phyloP scores from a whole-genome alignment of 2,329 filamentous ascomycete genomes.

The Elsinoe arachidis region DNA sequence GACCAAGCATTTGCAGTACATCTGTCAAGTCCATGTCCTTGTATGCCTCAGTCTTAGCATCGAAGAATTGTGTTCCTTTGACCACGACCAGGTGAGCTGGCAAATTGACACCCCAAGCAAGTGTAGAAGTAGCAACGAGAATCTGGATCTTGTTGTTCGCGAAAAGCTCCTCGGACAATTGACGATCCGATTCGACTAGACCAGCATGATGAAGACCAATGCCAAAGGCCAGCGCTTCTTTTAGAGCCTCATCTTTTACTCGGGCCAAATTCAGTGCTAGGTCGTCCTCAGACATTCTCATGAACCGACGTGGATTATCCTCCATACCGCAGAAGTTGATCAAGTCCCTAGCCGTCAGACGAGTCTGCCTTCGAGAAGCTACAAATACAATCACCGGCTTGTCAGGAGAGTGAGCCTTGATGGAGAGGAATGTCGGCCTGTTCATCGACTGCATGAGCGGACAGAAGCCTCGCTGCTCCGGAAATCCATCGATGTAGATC shows the following conservation, averaged over 20 bases:
- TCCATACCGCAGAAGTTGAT: slow-evolving; percentile 99
- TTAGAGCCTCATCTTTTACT: slow-evolving; percentile 86
- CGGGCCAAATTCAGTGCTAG: slow-evolving; percentile 76
- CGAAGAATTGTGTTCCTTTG: slow-evolving; percentile 96
- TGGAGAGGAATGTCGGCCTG: slow-evolving; percentile 86
- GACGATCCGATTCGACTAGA: slow-evolving; percentile 87
- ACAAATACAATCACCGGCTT: slow-evolving; percentile 99
- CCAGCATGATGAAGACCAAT: slow-evolving; percentile 97
- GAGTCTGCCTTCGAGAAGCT: slow-evolving; percentile 86
- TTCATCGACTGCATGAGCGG: slow-evolving; percentile 99
- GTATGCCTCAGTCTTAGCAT: slow-evolving; percentile 95
- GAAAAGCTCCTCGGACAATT: slow-evolving; percentile 87
- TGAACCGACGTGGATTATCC: slow-evolving; percentile 87
- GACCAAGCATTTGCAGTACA: slow-evolving; percentile 93
- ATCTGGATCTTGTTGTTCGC: slow-evolving; percentile 98
- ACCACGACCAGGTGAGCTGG: slow-evolving; percentile 95
- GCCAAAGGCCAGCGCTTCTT: slow-evolving; percentile 92
- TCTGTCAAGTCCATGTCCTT: slow-evolving; percentile 98
- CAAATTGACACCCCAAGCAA: slow-evolving; percentile 97
- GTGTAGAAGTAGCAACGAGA: slow-evolving; percentile 85
- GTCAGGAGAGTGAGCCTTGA: slow-evolving; percentile 90
- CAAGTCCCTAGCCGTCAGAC: slow-evolving; percentile 87
- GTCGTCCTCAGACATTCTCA: slow-evolving; percentile 91
- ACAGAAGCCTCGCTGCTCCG: slow-evolving; percentile 89
- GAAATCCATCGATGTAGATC: slow-evolving; percentile 95